Conservation (phyloP, 1,139 yeast species). For the Wickerhamomyces sp. region DNA sequence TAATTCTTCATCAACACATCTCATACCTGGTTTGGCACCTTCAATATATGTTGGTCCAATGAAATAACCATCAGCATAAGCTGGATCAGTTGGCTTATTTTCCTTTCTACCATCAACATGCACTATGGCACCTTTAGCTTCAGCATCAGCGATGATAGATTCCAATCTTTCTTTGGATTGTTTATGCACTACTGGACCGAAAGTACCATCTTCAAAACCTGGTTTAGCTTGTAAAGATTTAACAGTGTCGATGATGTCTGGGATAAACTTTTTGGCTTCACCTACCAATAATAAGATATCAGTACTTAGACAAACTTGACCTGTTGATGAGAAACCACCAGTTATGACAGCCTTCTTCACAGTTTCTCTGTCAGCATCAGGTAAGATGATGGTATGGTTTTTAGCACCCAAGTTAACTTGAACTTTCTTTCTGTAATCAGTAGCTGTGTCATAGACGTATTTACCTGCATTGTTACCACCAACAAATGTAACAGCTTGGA, state of each 20-base stretch:
- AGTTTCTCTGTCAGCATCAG: constrained; percentile 26
- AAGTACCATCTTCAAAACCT: constrained; percentile 27
- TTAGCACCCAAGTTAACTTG: constrained; percentile 29
- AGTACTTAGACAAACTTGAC: constrained; percentile 26
- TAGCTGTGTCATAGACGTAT: constrained; percentile 26
- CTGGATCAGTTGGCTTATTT: constrained; percentile 21
- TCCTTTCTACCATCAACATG: constrained; percentile 26
- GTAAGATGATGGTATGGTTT: constrained; percentile 28
- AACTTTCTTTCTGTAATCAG: constrained; percentile 25
- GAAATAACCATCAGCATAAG: constrained; percentile 25
- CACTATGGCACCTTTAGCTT: constrained; percentile 34
- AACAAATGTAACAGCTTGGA: constrained; percentile 61
- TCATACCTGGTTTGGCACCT: constrained; percentile 24
- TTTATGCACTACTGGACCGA: constrained; percentile 27
- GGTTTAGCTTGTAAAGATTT: constrained; percentile 22
- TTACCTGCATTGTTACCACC: constrained; percentile 31
- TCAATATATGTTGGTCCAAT: constrained; percentile 26
- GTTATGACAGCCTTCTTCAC: constrained; percentile 25
- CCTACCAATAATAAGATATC: constrained; percentile 27
- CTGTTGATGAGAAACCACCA: constrained; percentile 28
- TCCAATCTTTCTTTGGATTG: constrained; percentile 25
- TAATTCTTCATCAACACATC: constrained; percentile 28
- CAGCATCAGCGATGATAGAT: constrained; percentile 26
- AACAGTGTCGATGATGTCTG: constrained; percentile 24
- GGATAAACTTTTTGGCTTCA: constrained; percentile 24